Evolutionary conservation across 306 rosid genomes (phyloP), one percentile per base, ranked within the genome.

Genomic region (Dalbergia cochinchinensis): DNA sequence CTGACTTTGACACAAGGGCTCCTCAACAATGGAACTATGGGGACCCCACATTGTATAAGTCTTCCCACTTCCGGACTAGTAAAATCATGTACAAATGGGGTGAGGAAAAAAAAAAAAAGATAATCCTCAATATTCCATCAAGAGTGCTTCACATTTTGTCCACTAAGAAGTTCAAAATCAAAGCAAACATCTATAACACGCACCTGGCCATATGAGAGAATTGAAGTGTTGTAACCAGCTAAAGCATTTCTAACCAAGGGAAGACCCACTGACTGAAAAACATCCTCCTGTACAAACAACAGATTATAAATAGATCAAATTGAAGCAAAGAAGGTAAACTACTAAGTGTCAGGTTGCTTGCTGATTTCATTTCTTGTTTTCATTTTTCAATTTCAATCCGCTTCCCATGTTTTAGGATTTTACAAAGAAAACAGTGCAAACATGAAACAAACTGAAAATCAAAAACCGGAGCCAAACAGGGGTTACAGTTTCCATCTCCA

Each of bases 11-110:
- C 62, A 48, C 22, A 86, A 89, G 20, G 92, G 85, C 71, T 85
- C 92, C 83, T 91, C 98, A 81, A 89, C 91, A 90, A 91, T 88
- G 61, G 98, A 92, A 12, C 96, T 95, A 6, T 87, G 93, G 0
- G 96, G 92, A 86, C 99, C 99, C 98, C 99, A 95, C 88, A 95
- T 90, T 13, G 99, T 90, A 88, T 90, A 90, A 71, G 96, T 85
- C 88, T 95, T 95, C 59, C 99, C 99, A 54, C 91, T 90, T 69
- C 98, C 99, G 74, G 97, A 89, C 99, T 95, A 77, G 59, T 5
- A 67, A 26, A 59, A 73, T 5, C 3, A 69, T 41, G 57, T 15
- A 64, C 59, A 58, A 31, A 53, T 64, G 0, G 22, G 48, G 60
- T n/a, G 11, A 2, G 7, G 31, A 39, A 5, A 15, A 45, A 11